These are phyloP conservation scores for Hortiboletus rubellus DNA, from an alignment of 1,284 basidiomycete genomes.

Conservation along the genomic window DNA sequence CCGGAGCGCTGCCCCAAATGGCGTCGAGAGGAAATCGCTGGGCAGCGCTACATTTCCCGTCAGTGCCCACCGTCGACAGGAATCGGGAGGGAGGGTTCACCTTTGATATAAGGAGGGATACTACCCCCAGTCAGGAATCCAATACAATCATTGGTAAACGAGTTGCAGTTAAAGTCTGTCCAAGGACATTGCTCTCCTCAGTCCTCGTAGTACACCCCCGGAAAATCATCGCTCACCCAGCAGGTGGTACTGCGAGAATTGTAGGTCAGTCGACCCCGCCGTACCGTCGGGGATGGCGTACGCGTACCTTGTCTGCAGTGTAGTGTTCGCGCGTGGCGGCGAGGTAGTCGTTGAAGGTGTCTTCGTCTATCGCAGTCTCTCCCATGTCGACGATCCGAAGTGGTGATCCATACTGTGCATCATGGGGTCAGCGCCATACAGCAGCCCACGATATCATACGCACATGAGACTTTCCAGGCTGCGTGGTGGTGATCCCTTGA, in stretches of 20 bases:
- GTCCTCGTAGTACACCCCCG: background rate
- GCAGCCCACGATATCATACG: constrained; percentile 27
- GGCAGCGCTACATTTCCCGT: constrained; percentile 65
- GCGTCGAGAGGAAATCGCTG: constrained; percentile 86
- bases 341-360: constrained; percentile 83
- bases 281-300: background rate
- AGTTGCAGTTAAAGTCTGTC: constrained; percentile 85
- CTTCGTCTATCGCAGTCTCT: constrained; percentile 78
- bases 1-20: constrained; percentile 82
- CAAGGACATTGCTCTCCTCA: background rate
- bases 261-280: constrained; percentile 1
- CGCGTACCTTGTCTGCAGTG: constrained; percentile 77
- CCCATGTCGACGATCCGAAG: constrained; percentile 79
- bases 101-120: constrained; percentile 79
- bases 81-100: constrained; percentile 33
- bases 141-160: constrained; percentile 85
- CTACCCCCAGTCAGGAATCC: constrained; percentile 81
- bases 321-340: constrained; percentile 74
- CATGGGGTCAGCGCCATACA: background rate
- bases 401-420: constrained; percentile 55
- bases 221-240: constrained; percentile 52
- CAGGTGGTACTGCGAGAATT: constrained; percentile 72
- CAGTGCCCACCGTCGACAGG: background rate
- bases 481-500: constrained; percentile 69
- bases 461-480: constrained; percentile 79